Percentiles rank a stretch among this genome's conserved stretches.
Evolutionary conservation across 2,329 filamentous ascomycete species (phyloP).

Genomic region (Dactylellina drechsleri): DNA sequence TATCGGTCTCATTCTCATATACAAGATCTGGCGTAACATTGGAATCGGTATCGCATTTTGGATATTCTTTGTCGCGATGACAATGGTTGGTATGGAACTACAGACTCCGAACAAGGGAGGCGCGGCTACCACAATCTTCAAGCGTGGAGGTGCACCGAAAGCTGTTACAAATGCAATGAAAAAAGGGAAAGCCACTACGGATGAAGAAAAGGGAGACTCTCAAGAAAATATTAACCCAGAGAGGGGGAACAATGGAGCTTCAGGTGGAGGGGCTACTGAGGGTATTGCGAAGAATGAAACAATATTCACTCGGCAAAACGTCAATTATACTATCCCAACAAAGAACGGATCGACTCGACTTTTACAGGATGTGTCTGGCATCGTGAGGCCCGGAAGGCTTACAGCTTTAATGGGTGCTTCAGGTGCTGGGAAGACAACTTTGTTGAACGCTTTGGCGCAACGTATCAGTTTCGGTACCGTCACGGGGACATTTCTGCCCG

Average conservation of each 20-base stretch:
- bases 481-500: slow-evolving; percentile 84
- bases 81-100: slow-evolving; percentile 72
- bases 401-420: slow-evolving; percentile 92
- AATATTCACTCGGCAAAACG: slow-evolving; percentile 76
- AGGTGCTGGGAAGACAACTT: slow-evolving; percentile 92
- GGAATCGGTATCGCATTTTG: slow-evolving; percentile 80
- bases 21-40: slow-evolving; percentile 78
- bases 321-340: slow-evolving; percentile 79
- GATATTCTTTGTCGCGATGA: slow-evolving; percentile 79
- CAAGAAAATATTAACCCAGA: slow-evolving; percentile 41
- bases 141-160: slow-evolving; percentile 72
- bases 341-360: slow-evolving; percentile 75
- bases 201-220: slow-evolving; percentile 67
- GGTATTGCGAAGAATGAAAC: slow-evolving; percentile 40
- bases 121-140: slow-evolving; percentile 71
- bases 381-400: slow-evolving; percentile 90
- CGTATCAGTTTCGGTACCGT: slow-evolving; percentile 90
- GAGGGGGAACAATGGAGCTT: background rate
- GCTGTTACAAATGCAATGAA: slow-evolving; percentile 69
- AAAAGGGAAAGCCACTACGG: slow-evolving; percentile 64
- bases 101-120: slow-evolving; percentile 71
- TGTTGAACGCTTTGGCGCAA: slow-evolving; percentile 85
- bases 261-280: slow-evolving; percentile 9
- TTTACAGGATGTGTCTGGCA: slow-evolving; percentile 86
- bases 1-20: slow-evolving; percentile 76